Evolutionary conservation across 1,284 basidiomycete genomes (phyloP).

Genomic region (Trametes hirsuta): DNA sequence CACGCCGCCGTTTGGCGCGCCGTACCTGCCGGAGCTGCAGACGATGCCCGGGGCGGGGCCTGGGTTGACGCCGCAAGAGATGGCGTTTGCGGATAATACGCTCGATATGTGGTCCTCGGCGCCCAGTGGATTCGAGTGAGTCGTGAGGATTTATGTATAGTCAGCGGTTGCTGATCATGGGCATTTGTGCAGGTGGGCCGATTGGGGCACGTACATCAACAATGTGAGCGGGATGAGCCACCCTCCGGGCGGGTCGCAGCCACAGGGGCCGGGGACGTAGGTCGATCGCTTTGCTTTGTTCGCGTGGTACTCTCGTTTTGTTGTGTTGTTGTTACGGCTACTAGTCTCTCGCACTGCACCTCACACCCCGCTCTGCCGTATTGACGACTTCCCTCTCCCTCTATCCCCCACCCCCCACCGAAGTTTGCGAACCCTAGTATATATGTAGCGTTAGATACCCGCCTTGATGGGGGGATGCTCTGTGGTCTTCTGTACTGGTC

Average conservation of each 20-base stretch:
- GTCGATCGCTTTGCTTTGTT: not conserved
- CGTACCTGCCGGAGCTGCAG: slow-evolving; percentile 10
- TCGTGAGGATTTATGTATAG: not conserved
- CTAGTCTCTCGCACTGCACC: not conserved
- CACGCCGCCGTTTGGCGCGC: slow-evolving; percentile 10
- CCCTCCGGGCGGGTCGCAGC: slow-evolving; percentile 3
- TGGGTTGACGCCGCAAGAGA: slow-evolving; percentile 24
- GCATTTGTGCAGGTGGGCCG: slow-evolving; percentile 27
- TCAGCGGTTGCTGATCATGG: not conserved
- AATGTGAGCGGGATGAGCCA: slow-evolving; percentile 27
- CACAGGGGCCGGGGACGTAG: not conserved
- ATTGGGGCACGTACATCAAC: slow-evolving; percentile 34
- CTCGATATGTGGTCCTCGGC: slow-evolving; percentile 40
- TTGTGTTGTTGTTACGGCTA: not conserved
- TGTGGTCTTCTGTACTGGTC: not conserved
- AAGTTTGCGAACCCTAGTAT: no score
- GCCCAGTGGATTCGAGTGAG: slow-evolving; percentile 39
- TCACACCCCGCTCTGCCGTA: not conserved
- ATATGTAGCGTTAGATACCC: slow-evolving; percentile 9
- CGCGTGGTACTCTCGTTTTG: not conserved
- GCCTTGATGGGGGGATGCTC: not conserved
- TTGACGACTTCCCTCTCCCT: not conserved
- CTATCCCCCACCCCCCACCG: not conserved
- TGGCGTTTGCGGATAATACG: slow-evolving; percentile 31
- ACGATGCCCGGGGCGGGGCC: slow-evolving; percentile 7